Conservation (phyloP, 2,329 filamentous ascomycete species). For the Pseudogymnoascus sp. region DNA sequence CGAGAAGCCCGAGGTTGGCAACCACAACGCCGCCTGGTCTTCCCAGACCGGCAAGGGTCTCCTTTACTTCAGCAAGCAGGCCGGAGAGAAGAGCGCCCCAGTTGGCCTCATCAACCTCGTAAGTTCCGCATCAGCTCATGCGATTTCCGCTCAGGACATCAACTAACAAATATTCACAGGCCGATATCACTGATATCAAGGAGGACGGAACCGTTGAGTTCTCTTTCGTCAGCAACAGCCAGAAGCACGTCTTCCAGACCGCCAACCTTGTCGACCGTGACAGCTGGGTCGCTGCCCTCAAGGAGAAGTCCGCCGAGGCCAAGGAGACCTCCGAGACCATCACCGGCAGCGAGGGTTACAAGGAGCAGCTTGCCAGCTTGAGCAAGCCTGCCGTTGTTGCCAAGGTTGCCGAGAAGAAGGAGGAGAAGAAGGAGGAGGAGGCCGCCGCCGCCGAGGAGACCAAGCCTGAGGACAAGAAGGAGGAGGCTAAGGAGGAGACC, state of each 20-base stretch:
- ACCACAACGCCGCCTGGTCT: conserved; percentile 81
- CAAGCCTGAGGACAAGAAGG: conserved; percentile 30
- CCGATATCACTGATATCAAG: conserved; percentile 52
- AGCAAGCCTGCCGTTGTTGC: conserved; percentile 35
- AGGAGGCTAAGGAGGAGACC: conserved; percentile 27
- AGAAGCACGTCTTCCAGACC: conserved; percentile 94
- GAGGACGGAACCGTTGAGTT: conserved; percentile 80
- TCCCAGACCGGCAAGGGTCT: conserved; percentile 92
- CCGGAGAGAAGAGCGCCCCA: conserved; percentile 71
- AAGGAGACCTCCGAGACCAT: conserved; percentile 70
- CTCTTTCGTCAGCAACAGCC: conserved; percentile 71
- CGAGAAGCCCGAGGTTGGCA: conserved; percentile 74
- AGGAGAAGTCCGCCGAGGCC: conserved; percentile 74
- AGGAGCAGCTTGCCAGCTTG: conserved; percentile 39
- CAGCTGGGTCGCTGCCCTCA: conserved; percentile 81
- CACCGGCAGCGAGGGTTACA: conserved; percentile 77
- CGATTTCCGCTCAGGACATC: not conserved
- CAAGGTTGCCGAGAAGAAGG: conserved; percentile 33
- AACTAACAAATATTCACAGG: conserved; percentile 33
- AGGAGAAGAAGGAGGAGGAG: conserved; percentile 24
- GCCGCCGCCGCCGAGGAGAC: conserved; percentile 24
- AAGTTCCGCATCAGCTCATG: conserved; percentile 30
- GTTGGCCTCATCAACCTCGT: conserved; percentile 80
- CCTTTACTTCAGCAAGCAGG: conserved; percentile 72
- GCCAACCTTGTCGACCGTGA: conserved; percentile 67